Evolutionary conservation across 1,284 basidiomycete species (phyloP), one percentile per base, ranked within the genome.

Genomic region (Tylopilus orsonianus): DNA sequence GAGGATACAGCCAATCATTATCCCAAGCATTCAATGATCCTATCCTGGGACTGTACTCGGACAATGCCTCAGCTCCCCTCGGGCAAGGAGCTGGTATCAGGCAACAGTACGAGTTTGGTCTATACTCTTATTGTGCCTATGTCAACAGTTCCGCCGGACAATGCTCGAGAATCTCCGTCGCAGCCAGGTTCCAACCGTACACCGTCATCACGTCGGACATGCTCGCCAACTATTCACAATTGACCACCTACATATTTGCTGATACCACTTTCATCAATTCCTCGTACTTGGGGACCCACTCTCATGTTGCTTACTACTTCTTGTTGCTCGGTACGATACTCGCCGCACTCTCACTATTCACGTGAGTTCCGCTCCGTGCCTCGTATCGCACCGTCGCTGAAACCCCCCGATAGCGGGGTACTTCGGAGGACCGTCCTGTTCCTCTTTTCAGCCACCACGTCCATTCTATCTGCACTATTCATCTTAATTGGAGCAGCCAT

Each of bases 51-150:
- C 71, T 91, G n/a, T 88, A 88, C 65, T 79, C 84, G n/a, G 61
- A 64, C 44, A 85, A 90, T 62, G 73, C 79, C 24, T 79, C 79
- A 35, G 74, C 77, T 41, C 84, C 87, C 4, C 77, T 91, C 3
- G 74, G 72, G 46, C 62, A 70, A 41, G 59, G 70, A 43, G 69
- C 72, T 19, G 88, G 88, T 26, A 70, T 91, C 46, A 81, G 88
- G 58, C 77, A 84, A 61, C 65, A 75, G 51, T 91, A 91, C 69
- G 71, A 80, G 50, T 91, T 86, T 56, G 88, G 88, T 19, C 71
- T 91, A 33, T 91, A 91, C 70, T 80, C 81, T 18, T 79, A 87
- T 62, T 90, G 87, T 56, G 87, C 75, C 57, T 90, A 83, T 60
- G 69, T 85, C 57, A 77, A 82, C 54, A 66, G 67, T 33, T 75